These are phyloP conservation scores for Talaromyces trachyspermus DNA, from an alignment of 495 filamentous ascomycete species.

Conservation along the genomic window DNA sequence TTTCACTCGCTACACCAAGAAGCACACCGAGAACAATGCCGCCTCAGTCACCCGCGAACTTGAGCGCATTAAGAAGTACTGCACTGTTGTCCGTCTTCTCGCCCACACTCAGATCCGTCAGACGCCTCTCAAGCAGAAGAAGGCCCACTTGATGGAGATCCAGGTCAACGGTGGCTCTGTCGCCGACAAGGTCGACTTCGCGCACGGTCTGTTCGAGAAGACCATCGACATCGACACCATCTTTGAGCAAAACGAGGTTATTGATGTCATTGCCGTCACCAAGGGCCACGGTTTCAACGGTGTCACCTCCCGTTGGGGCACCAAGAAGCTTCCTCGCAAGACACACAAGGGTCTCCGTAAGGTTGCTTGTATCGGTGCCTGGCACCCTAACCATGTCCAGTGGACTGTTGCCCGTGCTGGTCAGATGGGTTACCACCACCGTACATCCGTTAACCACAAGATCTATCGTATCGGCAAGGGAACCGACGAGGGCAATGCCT, in stretches of 20 bases:
- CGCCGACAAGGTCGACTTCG: constrained; percentile 93
- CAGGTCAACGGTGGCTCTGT: constrained; percentile 97
- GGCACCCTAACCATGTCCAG: constrained; percentile 99
- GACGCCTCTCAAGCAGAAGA: constrained; percentile 99
- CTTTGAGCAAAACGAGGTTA: constrained; percentile 99
- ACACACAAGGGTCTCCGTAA: constrained; percentile 99
- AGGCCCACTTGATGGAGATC: constrained; percentile 99
- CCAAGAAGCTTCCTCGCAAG: constrained; percentile 99
- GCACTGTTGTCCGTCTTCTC: constrained; percentile 98
- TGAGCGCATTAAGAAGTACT: constrained; percentile 99
- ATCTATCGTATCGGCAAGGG: constrained; percentile 97
- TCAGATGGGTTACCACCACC: constrained; percentile 99
- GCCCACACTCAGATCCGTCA: constrained; percentile 99
- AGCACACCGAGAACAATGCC: constrained; percentile 88
- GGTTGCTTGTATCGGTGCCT: constrained; percentile 99
- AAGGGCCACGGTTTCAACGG: constrained; percentile 98
- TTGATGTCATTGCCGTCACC: constrained; percentile 98
- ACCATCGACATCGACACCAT: constrained; percentile 83
- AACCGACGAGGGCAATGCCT: constrained; percentile 78
- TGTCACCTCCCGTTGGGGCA: constrained; percentile 98
- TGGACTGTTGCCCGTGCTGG: constrained; percentile 99
- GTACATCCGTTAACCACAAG: constrained; percentile 99
- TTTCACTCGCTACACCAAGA: constrained; percentile 99
- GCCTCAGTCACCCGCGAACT: constrained; percentile 90
- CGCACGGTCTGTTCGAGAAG: constrained; percentile 95